Percentiles rank a stretch among this genome's conserved stretches.
Evolutionary conservation across 176 grass and related monocot species (phyloP).

Genomic region (Puya raimondii): DNA sequence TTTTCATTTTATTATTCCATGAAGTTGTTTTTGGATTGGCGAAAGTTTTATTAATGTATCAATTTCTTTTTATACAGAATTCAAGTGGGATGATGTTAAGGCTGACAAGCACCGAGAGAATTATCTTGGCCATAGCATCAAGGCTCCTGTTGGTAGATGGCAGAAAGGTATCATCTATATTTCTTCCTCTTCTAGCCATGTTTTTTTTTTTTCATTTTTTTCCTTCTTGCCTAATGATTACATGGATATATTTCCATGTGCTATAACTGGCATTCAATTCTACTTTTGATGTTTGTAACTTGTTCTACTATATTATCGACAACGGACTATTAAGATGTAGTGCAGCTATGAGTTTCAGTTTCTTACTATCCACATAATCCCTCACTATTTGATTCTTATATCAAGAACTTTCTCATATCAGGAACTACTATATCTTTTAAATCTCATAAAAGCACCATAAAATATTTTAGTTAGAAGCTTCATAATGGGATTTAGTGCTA

Average conservation of each 20-base stretch:
- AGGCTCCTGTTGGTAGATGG: constrained; percentile 96
- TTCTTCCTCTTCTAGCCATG: not conserved
- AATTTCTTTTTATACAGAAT: constrained; percentile 46
- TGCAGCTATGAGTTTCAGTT: too few species aligned
- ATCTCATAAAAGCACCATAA: too few species aligned
- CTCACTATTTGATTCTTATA: too few species aligned
- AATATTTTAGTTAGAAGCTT: too few species aligned
- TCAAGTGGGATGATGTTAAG: constrained; percentile 99
- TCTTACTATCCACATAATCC: too few species aligned
- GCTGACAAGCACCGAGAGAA: constrained; percentile 97
- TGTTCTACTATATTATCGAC: too few species aligned
- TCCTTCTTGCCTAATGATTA: not conserved
- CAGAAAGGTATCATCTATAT: constrained; percentile 69
- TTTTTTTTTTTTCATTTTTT: not conserved
- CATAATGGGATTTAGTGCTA: too few species aligned
- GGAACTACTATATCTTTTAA: too few species aligned
- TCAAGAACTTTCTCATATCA: too few species aligned
- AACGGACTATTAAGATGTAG: too few species aligned
- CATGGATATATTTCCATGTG: not conserved
- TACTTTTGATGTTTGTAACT: too few species aligned
- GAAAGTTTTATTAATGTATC: not conserved
- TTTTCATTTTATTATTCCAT: not conserved
- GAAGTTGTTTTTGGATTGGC: not conserved
- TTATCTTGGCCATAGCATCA: constrained; percentile 89
- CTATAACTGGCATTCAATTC: not conserved